Conservation (phyloP, 345 rosid genomes). For the Corchorus capsularis region DNA sequence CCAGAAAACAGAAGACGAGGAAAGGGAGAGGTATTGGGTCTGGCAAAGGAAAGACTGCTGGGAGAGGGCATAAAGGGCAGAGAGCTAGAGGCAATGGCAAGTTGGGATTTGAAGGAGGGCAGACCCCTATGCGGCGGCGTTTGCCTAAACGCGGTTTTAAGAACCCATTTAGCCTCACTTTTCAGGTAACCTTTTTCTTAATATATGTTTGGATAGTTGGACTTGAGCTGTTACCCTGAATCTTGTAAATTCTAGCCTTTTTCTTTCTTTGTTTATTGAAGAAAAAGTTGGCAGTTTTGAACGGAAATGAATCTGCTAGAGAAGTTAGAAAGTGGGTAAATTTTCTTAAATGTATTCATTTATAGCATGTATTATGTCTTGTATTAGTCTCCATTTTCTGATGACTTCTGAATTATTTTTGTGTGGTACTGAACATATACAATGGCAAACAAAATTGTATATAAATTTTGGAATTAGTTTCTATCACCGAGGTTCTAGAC, state of each 20-base stretch:
- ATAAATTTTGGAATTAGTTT: not conserved
- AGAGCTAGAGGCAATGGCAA: slow-evolving; percentile 82
- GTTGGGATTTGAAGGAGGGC: slow-evolving; percentile 97
- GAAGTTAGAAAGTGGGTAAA: not conserved
- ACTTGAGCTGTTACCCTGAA: not conserved
- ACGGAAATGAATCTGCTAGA: not conserved
- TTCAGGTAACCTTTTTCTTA: slow-evolving; percentile 54
- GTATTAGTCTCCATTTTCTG: not conserved
- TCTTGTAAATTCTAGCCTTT: not conserved
- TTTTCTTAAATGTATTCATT: not conserved
- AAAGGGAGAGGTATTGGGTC: slow-evolving; percentile 99
- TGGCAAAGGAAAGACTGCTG: slow-evolving; percentile 95
- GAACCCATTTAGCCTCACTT: slow-evolving; percentile 84
- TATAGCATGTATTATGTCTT: not conserved
- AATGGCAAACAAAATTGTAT: not conserved
- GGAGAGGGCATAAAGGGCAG: slow-evolving; percentile 97
- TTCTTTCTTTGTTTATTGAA: not conserved
- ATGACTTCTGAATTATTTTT: not conserved
- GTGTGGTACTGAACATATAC: not conserved
- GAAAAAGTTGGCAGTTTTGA: not conserved
- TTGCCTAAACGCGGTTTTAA: slow-evolving; percentile 92
- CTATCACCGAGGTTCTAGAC: no score
- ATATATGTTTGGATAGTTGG: not conserved
- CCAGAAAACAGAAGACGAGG: slow-evolving; percentile 93
- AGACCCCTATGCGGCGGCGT: slow-evolving; percentile 90